Conservation (phyloP, 1,284 basidiomycete species). For the Stereum hirsutum region DNA sequence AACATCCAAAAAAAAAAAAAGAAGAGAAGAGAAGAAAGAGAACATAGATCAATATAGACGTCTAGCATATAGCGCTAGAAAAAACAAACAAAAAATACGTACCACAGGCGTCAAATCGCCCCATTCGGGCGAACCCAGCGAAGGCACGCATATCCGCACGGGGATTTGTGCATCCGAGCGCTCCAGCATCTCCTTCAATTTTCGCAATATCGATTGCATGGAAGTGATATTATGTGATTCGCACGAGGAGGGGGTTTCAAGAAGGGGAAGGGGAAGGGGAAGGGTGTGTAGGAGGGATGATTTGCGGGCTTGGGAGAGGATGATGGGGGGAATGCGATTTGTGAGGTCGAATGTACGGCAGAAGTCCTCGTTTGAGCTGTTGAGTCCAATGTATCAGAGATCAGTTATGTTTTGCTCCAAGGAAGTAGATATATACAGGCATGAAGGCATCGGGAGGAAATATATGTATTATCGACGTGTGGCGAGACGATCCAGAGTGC, state of each 20-base stretch:
- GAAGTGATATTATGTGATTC: too few relatives aligned
- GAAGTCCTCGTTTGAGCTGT: slow-evolving; percentile 50
- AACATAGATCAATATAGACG: too few relatives aligned
- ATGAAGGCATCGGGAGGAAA: too few relatives aligned
- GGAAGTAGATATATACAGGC: too few relatives aligned
- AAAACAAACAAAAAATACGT: too few relatives aligned
- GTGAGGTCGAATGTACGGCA: slow-evolving; percentile 72
- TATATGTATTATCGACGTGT: too few relatives aligned
- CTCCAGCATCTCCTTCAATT: slow-evolving; percentile 14
- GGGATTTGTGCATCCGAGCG: slow-evolving; percentile 19
- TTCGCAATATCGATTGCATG: slow-evolving; percentile 33
- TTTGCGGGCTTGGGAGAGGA: slow-evolving; percentile 33
- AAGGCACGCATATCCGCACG: slow-evolving; percentile 59
- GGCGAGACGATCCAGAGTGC: too few relatives aligned
- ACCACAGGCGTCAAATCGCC: slow-evolving; percentile 53
- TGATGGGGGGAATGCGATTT: slow-evolving; percentile 38
- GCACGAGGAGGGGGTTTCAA: too few relatives aligned
- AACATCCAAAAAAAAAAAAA: slow-evolving; percentile 7
- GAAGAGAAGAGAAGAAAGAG: slow-evolving; percentile 7
- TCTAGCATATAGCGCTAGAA: too few relatives aligned
- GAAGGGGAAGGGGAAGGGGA: too few relatives aligned
- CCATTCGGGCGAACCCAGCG: slow-evolving; percentile 67
- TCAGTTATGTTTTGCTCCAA: too few relatives aligned
- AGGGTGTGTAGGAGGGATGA: too few relatives aligned
- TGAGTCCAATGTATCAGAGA: slow-evolving; percentile 10